A percentile compares a stretch with the other conserved stretches of the same genome.
Evolutionary conservation across 257 asterid species (phyloP).

Genomic region (Lycium ferocissimum): DNA sequence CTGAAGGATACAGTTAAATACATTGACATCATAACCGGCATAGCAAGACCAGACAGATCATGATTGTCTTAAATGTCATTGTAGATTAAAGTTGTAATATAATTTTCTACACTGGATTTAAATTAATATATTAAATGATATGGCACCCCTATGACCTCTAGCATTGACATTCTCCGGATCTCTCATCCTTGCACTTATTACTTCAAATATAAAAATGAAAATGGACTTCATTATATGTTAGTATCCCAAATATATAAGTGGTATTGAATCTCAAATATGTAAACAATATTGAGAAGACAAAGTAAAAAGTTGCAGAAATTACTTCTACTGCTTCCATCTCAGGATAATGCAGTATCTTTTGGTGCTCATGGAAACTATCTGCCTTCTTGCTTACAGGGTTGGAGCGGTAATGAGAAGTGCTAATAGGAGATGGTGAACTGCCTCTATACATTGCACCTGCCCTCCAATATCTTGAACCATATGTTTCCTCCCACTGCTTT

Average conservation of each 20-base stretch:
- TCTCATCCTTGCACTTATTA: constrained; percentile 15
- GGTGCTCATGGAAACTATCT: constrained; percentile 43
- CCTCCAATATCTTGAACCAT: constrained; percentile 87
- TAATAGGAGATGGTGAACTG: constrained; percentile 69
- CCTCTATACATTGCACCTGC: constrained; percentile 98
- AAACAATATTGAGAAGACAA: background rate
- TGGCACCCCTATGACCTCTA: background rate
- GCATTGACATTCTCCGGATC: background rate
- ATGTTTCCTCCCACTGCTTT: constrained; percentile 76
- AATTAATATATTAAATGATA: background rate
- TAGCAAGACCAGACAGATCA: background rate
- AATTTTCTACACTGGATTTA: background rate
- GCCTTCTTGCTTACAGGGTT: constrained; percentile 45
- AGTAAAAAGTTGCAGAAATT: constrained; percentile 28
- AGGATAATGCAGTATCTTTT: constrained; percentile 51
- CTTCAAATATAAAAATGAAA: background rate
- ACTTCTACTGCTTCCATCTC: constrained; percentile 68
- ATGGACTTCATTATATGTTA: background rate
- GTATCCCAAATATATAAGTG: background rate
- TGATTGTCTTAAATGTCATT: constrained; percentile 7
- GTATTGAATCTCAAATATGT: constrained; percentile 7
- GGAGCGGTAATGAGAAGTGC: constrained; percentile 53
- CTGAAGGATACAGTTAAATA: background rate
- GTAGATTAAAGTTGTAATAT: background rate
- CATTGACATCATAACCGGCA: background rate